phyloP scores from a whole-genome alignment of 495 filamentous ascomycete genomes.

The Terfezia boudieri region DNA sequence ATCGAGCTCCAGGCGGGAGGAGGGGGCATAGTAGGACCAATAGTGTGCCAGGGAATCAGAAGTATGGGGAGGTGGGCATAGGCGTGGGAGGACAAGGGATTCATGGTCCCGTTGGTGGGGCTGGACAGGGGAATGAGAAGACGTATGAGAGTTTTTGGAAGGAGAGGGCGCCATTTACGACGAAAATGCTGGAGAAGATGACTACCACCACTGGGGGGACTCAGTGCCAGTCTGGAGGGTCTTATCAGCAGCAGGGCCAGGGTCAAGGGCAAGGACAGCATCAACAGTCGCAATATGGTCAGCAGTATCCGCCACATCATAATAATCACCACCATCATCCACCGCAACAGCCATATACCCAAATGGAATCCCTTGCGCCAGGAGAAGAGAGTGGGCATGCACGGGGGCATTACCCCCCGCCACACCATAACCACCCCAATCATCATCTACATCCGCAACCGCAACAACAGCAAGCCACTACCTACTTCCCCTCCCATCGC shows the following conservation, averaged over 20 bases:
- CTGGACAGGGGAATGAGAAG: conserved; percentile 5
- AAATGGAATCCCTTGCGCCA: neutral
- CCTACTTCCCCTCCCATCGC: conserved; percentile 8
- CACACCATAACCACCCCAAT: conserved; percentile 18
- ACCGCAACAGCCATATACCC: conserved; percentile 2
- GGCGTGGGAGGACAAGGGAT: conserved; percentile 14
- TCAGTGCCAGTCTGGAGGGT: neutral
- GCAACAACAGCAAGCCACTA: neutral
- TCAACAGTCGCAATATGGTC: conserved; percentile 11
- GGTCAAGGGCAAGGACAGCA: neutral
- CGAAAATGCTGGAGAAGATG: conserved; percentile 16
- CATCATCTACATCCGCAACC: conserved; percentile 12
- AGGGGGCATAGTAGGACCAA: conserved; percentile 13
- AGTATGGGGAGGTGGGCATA: conserved; percentile 5
- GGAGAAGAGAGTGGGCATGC: neutral
- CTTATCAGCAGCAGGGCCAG: neutral
- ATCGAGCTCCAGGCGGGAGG: neutral
- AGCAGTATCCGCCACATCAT: conserved; percentile 10
- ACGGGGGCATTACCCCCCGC: conserved; percentile 14
- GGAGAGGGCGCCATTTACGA: conserved; percentile 19
- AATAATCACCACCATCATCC: conserved; percentile 2
- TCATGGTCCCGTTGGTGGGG: conserved; percentile 1
- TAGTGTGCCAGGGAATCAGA: conserved; percentile 10
- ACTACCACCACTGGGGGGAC: neutral
- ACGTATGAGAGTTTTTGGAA: conserved; percentile 25